Base-by-base conservation (phyloP, 345 rosid genomes). In the Tarenaya hassleriana region DNA sequence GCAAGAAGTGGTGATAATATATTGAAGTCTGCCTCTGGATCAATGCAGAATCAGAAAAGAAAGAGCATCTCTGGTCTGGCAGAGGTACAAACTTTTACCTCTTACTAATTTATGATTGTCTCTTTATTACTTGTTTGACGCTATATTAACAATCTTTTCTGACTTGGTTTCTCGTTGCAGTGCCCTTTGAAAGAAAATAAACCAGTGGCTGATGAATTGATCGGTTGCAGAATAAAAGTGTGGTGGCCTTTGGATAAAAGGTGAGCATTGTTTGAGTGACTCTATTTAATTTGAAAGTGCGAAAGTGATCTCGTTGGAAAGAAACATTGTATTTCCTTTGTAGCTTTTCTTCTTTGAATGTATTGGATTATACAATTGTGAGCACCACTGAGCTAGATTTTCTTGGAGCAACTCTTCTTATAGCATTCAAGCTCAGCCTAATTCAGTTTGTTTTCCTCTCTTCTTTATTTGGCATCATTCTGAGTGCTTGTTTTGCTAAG, bases 171-270 rank as follows among this genome's bases (percentile, higher is more conserved):
- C 17, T 60, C 59, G 56, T 50, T 52, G 50, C 85, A 91, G 98
- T 77, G 83, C 70, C 60, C 94, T 34, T 71, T 72, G 13, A 75
- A 72, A 72, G 72, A 77, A 61, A 69, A 52, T 58, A 81, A 71
- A 69, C 34, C 69, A 51, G 72, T 64, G 43, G 44, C 71, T 41
- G 94, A 74, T 48, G 98, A 88, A 58, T 68, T 92, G 68, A 85
- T 80, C 53, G 98, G 96, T 60, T 69, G 71, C 72, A 75, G 77
- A 74, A 72, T 92, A 75, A 83, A 92, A 61, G 88, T 92, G 35
- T 92, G 98, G 98, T 88, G 96, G 98, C 98, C 98, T 51, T 64
- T 92, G 98, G 98, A 92, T 73, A 92, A 92, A 77, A 49, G 69
- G 98, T 92, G 72, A 84, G 94, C 64, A 31, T 39, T 46, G 34